Evolutionary conservation across 441 rosid genomes (phyloP).

Genomic region (Gossypium gossypioides): DNA sequence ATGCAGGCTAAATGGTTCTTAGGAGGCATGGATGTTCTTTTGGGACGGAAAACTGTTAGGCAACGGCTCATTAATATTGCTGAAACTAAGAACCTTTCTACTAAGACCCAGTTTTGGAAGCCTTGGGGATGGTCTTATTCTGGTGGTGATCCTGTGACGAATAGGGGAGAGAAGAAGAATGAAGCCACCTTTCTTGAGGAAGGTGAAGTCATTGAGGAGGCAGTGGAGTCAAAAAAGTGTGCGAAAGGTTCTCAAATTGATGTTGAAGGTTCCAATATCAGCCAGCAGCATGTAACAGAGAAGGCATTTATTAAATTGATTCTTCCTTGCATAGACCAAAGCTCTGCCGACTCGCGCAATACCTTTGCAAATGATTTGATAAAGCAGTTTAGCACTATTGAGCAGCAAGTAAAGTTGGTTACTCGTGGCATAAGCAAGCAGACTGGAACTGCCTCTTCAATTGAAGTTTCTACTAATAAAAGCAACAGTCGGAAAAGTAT

Average conservation of each 20-base stretch:
- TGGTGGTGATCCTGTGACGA: slow-evolving; percentile 28
- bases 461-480: slow-evolving; percentile 64
- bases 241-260: slow-evolving; percentile 39
- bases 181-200: slow-evolving; percentile 65
- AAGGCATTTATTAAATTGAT: slow-evolving; percentile 82
- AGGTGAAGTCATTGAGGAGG: slow-evolving; percentile 88
- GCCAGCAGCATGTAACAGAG: slow-evolving; percentile 61
- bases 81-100: slow-evolving; percentile 67
- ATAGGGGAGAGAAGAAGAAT: slow-evolving; percentile 46
- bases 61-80: slow-evolving; percentile 75
- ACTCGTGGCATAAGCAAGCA: slow-evolving; percentile 67
- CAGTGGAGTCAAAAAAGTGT: slow-evolving; percentile 40
- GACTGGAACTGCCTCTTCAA: slow-evolving; percentile 49
- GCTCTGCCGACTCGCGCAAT: slow-evolving; percentile 82
- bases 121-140: slow-evolving; percentile 92
- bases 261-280: slow-evolving; percentile 32
- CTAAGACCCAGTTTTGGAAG: slow-evolving; percentile 72
- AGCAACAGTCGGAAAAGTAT: slow-evolving; percentile 63
- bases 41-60: slow-evolving; percentile 83
- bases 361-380: slow-evolving; percentile 86
- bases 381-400: slow-evolving; percentile 80
- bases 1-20: slow-evolving; percentile 90
- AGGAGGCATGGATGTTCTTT: slow-evolving; percentile 78
- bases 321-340: slow-evolving; percentile 96
- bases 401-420: slow-evolving; percentile 69